Conservation (phyloP, 306 rosid species). For the Trifolium pratense region DNA sequence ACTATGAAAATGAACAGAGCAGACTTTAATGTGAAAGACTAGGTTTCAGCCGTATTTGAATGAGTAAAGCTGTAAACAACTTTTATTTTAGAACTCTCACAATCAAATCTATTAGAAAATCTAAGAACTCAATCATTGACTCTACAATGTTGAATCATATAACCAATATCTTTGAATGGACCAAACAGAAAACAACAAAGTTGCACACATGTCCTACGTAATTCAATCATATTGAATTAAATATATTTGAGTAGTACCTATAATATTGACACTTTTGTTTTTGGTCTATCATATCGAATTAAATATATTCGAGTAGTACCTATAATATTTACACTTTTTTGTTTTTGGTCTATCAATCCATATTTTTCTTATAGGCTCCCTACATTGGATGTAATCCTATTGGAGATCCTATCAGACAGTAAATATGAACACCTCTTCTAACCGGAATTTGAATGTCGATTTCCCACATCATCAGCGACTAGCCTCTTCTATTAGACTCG, state of each 20-base stretch:
- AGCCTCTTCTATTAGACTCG: background rate
- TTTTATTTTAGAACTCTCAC: constrained; percentile 19
- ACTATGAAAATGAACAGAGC: constrained; percentile 17
- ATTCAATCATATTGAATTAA: background rate
- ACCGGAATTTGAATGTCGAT: background rate
- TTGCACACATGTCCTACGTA: constrained; percentile 16
- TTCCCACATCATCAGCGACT: no score
- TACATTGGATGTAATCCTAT: background rate
- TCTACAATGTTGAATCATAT: background rate
- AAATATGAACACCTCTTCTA: background rate
- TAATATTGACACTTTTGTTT: background rate
- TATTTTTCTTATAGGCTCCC: background rate
- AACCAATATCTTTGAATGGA: background rate
- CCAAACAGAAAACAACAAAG: constrained; percentile 28
- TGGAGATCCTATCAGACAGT: background rate
- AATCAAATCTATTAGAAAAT: constrained; percentile 36
- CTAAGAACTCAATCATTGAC: constrained; percentile 20
- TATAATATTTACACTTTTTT: background rate
- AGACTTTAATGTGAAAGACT: constrained; percentile 26
- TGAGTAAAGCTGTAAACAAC: constrained; percentile 16
- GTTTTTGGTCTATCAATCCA: background rate
- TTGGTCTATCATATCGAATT: background rate
- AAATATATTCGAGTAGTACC: background rate
- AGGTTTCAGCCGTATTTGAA: constrained; percentile 35
- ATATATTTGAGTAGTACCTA: background rate